Percentiles rank a stretch among this genome's conserved stretches.
phyloP scores from a whole-genome alignment of 345 rosid genomes.

The Gossypioides kirkii region DNA sequence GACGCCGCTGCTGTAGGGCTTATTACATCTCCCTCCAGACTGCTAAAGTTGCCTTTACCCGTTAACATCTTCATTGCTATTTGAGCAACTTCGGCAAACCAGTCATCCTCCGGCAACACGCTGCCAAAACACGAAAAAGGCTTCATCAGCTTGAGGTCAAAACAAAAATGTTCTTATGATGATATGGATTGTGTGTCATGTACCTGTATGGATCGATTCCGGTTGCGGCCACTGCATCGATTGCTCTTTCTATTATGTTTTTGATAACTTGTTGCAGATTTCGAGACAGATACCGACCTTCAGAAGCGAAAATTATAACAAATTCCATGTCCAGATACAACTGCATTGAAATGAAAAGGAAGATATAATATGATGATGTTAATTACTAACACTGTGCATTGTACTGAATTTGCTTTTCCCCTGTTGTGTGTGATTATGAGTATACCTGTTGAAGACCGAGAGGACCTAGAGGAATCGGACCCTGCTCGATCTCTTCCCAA shows the following conservation, averaged over 20 bases:
- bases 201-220: conserved; percentile 64
- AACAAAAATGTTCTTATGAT: background rate
- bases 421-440: background rate
- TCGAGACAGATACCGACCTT: conserved; percentile 85
- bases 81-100: conserved; percentile 91
- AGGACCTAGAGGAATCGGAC: conserved; percentile 65
- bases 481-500: conserved; percentile 83
- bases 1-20: conserved; percentile 53
- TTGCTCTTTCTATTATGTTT: conserved; percentile 77
- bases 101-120: conserved; percentile 78
- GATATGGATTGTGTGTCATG: conserved; percentile 12
- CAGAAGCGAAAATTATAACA: conserved; percentile 76
- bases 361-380: background rate
- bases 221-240: conserved; percentile 59
- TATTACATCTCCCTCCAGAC: conserved; percentile 41
- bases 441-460: conserved; percentile 75
- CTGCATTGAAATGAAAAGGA: conserved; percentile 34
- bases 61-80: conserved; percentile 75
- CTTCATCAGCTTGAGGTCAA: background rate
- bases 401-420: background rate
- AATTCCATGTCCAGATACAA: conserved; percentile 93
- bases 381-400: background rate
- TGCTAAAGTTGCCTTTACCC: conserved; percentile 54
- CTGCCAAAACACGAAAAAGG: conserved; percentile 27
- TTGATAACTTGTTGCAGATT: conserved; percentile 84